Evolutionary conservation across 352 stramenopile genomes (phyloP).

Genomic region (Pythium volutum): DNA sequence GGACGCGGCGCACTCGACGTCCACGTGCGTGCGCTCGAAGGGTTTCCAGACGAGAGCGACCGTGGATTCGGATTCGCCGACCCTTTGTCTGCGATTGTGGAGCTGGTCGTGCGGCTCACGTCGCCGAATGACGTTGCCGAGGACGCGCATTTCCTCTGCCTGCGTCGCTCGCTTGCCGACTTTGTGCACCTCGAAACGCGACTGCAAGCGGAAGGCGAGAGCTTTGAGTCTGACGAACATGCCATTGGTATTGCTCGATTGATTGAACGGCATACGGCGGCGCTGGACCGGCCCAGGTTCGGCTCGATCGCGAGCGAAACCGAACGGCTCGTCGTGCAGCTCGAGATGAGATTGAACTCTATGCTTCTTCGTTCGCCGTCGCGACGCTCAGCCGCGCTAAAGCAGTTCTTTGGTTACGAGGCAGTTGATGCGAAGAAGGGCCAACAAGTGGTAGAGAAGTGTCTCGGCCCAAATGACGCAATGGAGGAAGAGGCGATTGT

Average conservation of each 20-base stretch:
- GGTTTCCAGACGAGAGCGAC: conserved; percentile 11
- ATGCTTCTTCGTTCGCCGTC: neutral
- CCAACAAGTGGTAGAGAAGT: neutral
- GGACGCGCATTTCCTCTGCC: neutral
- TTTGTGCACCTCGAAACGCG: conserved; percentile 15
- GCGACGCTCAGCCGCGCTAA: neutral
- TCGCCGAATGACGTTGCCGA: neutral
- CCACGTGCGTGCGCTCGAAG: conserved; percentile 13
- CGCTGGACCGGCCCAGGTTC: conserved; percentile 4
- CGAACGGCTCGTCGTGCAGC: conserved; percentile 9
- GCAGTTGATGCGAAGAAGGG: neutral
- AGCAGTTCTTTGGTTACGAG: conserved; percentile 3
- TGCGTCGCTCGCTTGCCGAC: conserved; percentile 11
- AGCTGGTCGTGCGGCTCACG: conserved; percentile 8
- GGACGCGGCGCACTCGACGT: neutral
- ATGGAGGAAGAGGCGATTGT: conserved; percentile 1
- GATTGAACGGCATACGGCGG: neutral
- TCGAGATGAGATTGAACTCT: neutral
- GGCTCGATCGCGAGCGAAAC: neutral
- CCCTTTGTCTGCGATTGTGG: neutral
- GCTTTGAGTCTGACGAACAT: neutral
- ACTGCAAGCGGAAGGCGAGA: neutral
- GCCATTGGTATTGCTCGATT: neutral
- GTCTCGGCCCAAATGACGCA: neutral
- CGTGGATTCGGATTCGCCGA: neutral